Evolutionary conservation across 2,329 filamentous ascomycete genomes (phyloP).

Genomic region (Exophiala oligosperma): DNA sequence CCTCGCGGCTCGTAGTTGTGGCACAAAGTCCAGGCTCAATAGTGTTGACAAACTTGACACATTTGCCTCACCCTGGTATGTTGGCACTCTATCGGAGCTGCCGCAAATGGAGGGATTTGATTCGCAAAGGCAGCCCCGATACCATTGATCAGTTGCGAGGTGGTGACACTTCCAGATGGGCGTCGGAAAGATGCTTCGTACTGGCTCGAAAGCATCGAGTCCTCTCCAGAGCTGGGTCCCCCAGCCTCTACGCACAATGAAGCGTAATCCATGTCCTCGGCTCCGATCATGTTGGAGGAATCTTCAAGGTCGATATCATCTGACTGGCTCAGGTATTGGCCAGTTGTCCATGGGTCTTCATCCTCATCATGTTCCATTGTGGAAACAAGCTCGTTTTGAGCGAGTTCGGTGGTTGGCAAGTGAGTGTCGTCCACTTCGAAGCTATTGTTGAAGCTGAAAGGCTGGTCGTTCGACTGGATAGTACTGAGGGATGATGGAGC

Average conservation of each 20-base stretch:
- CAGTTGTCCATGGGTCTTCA: slow-evolving; percentile 4
- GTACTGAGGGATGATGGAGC: slow-evolving; percentile 8
- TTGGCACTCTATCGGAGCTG: slow-evolving; percentile 6
- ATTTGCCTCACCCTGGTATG: background rate
- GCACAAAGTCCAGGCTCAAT: background rate
- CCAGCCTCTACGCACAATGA: slow-evolving; percentile 1
- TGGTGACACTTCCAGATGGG: slow-evolving; percentile 3
- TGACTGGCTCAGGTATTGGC: background rate
- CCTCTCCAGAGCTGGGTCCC: slow-evolving; percentile 1
- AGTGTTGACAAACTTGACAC: slow-evolving; percentile 6
- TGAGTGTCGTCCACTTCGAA: slow-evolving; percentile 4
- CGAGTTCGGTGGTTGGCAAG: background rate
- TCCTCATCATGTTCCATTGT: slow-evolving; percentile 5
- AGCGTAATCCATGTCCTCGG: slow-evolving; percentile 7
- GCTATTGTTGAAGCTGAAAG: slow-evolving; percentile 14
- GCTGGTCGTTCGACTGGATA: slow-evolving; percentile 1
- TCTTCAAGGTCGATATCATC: slow-evolving; percentile 7
- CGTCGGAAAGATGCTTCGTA: slow-evolving; percentile 6
- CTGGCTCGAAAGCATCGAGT: slow-evolving; percentile 11
- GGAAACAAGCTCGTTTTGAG: background rate
- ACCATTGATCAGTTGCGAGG: slow-evolving; percentile 10
- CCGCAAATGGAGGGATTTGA: background rate
- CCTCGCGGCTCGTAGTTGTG: too few species aligned
- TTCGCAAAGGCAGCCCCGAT: slow-evolving; percentile 10
- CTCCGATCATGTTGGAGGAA: slow-evolving; percentile 16